Evolutionary conservation across 1,139 yeast genomes (phyloP), one percentile per base, ranked within the genome.

Genomic region (Lipomyces yarrowii): DNA sequence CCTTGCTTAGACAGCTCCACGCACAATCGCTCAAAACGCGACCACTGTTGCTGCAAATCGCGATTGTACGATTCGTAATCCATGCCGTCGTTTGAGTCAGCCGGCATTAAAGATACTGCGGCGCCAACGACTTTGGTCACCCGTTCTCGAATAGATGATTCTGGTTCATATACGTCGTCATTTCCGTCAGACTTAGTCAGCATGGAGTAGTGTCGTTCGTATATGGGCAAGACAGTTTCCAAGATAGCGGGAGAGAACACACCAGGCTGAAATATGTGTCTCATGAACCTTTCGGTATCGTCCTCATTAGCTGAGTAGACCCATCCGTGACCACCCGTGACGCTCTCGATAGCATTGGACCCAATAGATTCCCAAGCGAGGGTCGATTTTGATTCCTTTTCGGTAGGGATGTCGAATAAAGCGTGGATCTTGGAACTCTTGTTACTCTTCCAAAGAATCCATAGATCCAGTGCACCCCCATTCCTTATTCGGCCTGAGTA

Each of bases 1-100:
- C 84, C 77, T 57, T 81, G 79, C 64, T 82, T 85, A 61, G 80
- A 80, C 65, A 88, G 81, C 72, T 90, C 93, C 67, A 83, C 85
- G 73, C 90, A 87, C 37, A 87, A 77, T 1, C 86, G 80, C 64
- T 83, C 83, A 64, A 88, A 81, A 69, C 84, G 83, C 60, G 80
- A 76, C 89, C 91, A 87, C 68, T 81, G 82, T 42, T 73, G 75
- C 59, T 75, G 73, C 26, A 80, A 57, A 13, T 74, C 72, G 5
- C 68, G 65, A 56, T 59, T 30, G 59, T 70, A 70, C 4, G 68
- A 54, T 21, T 65, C 70, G 39, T 62, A 64, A 46, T 65, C 69
- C 15, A 46, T 15, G 8, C 39, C 35, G 13, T 32, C 71, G 1
- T 70, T 46, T 21, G 69, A 70, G 61, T 72, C 72, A 4, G 26